phyloP scores from a whole-genome alignment of 495 filamentous ascomycete species.

The Lasiosphaeris hirsuta region DNA sequence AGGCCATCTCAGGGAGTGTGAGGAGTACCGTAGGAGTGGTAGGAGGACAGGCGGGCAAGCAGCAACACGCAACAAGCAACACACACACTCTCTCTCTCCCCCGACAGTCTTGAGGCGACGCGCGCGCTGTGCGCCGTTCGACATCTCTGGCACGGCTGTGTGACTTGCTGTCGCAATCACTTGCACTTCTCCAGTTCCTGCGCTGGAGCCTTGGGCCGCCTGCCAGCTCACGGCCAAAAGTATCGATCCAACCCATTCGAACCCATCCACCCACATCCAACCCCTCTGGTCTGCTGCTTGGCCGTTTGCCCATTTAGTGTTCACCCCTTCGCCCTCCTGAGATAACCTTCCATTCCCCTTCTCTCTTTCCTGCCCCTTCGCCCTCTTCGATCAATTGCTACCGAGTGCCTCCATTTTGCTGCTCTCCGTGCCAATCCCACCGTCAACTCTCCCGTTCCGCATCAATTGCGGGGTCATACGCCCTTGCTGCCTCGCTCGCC shows the following conservation, averaged over 20 bases:
- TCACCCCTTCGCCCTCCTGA: constrained; percentile 6
- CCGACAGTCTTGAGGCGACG: constrained; percentile 13
- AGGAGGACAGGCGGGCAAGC: not conserved
- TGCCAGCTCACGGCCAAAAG: constrained; percentile 6
- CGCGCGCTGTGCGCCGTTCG: constrained; percentile 25
- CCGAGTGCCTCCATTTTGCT: not conserved
- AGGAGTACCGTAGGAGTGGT: too few relatives aligned
- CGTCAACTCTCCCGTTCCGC: not conserved
- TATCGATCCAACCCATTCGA: constrained; percentile 3
- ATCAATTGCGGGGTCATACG: constrained; percentile 7
- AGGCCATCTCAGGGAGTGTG: constrained; percentile 5
- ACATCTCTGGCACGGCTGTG: constrained; percentile 12
- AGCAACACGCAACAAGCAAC: not conserved
- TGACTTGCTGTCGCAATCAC: constrained; percentile 29
- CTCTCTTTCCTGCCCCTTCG: constrained; percentile 6
- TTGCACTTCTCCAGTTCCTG: constrained; percentile 11
- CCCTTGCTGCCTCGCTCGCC: constrained; percentile 16
- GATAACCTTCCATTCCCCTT: constrained; percentile 2
- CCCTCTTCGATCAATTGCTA: not conserved
- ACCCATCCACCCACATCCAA: too few relatives aligned
- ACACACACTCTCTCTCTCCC: too few relatives aligned
- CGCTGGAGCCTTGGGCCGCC: constrained; percentile 16
- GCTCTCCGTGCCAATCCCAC: not conserved
- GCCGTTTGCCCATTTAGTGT: constrained; percentile 7
- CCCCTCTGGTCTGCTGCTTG: constrained; percentile 2